phyloP scores from a whole-genome alignment of 169 alveolate species.

The Plasmodium malariae region DNA sequence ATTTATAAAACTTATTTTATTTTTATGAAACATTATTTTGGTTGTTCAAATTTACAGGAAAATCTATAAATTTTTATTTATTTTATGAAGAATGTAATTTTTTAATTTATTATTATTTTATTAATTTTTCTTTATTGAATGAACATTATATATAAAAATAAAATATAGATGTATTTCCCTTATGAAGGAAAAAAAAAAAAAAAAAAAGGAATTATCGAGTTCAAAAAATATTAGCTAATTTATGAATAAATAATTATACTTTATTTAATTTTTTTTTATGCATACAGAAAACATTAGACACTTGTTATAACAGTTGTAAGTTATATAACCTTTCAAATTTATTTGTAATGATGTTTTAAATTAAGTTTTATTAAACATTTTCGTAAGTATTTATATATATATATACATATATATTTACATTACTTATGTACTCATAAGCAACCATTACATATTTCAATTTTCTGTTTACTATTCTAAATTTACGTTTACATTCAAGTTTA shows the following conservation, averaged over 20 bases:
- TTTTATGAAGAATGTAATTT: background rate
- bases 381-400: background rate
- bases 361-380: background rate
- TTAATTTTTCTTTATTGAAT: background rate
- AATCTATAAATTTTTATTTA: background rate
- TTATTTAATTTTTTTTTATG: slow-evolving; percentile 9
- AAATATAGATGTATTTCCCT: slow-evolving; percentile 22
- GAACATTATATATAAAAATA: slow-evolving; percentile 12
- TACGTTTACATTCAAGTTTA: background rate
- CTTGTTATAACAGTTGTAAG: slow-evolving; percentile 9
- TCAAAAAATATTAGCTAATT: background rate
- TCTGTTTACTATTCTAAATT: background rate
- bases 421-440: background rate
- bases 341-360: slow-evolving; percentile 12
- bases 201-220: slow-evolving; percentile 6
- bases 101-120: background rate
- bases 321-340: slow-evolving; percentile 5
- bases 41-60: background rate
- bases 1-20: background rate
- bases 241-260: slow-evolving; percentile 22
- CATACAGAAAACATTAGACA: slow-evolving; percentile 36
- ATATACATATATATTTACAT: background rate
- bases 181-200: slow-evolving; percentile 5
- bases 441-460: background rate
- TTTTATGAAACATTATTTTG: background rate